Evolutionary conservation across 257 asterid species (phyloP).

Genomic region (Fraxinus cuspidata): DNA sequence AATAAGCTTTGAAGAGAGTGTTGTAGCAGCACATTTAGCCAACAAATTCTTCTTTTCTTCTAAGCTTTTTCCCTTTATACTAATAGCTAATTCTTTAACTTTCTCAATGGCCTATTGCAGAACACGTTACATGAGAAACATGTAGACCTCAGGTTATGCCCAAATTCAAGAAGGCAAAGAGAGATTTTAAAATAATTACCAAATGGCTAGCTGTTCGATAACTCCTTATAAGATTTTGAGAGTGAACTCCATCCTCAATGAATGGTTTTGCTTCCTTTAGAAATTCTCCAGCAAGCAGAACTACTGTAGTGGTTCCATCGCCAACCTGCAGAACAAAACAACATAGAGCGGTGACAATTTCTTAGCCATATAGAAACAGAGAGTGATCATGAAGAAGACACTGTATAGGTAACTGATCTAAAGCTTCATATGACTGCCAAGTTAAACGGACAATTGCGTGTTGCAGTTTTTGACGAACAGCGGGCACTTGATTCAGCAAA

Average conservation of each 20-base stretch:
- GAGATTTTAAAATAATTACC: conserved; percentile 43
- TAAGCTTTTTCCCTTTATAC: conserved; percentile 92
- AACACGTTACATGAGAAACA: conserved; percentile 5
- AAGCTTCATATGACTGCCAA: neutral
- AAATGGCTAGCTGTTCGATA: conserved; percentile 73
- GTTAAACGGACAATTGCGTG: neutral
- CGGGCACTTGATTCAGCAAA: neutral
- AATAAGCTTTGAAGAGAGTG: conserved; percentile 95
- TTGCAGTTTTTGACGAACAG: neutral
- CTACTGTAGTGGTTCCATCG: conserved; percentile 98
- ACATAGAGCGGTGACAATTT: conserved; percentile 3
- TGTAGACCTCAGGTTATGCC: conserved; percentile 17
- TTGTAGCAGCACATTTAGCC: conserved; percentile 96
- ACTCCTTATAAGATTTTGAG: conserved; percentile 93
- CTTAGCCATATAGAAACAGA: neutral
- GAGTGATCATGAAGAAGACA: neutral
- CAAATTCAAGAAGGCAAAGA: conserved; percentile 19
- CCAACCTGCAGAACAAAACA: conserved; percentile 69
- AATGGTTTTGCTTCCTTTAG: conserved; percentile 97
- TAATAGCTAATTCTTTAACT: conserved; percentile 75
- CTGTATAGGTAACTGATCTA: neutral
- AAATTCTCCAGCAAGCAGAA: conserved; percentile 94
- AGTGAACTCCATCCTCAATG: conserved; percentile 96
- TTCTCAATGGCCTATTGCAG: conserved; percentile 64
- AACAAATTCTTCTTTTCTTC: conserved; percentile 87